These are phyloP conservation scores for Pulveroboletus sp. DNA, from an alignment of 1,284 basidiomycete species.

Conservation along the genomic window DNA sequence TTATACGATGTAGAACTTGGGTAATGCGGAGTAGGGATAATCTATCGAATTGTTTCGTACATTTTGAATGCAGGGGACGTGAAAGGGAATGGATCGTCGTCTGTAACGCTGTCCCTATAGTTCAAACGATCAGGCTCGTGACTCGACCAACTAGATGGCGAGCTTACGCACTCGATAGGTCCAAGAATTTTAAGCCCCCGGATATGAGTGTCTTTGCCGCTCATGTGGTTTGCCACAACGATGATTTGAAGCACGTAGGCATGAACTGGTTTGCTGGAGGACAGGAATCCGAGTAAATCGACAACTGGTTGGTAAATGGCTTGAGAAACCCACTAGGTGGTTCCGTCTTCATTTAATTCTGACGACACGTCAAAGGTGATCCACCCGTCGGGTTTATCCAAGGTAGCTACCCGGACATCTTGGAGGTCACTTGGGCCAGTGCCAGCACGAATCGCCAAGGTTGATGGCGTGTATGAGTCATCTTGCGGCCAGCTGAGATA, in stretches of 20 bases:
- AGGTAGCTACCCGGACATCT: conserved; percentile 82
- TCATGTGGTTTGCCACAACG: conserved; percentile 93
- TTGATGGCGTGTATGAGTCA: conserved; percentile 96
- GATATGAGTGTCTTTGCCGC: conserved; percentile 98
- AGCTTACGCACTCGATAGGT: conserved; percentile 67
- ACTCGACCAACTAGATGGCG: neutral
- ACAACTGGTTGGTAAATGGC: neutral
- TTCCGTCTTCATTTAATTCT: conserved; percentile 76
- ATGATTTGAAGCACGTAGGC: conserved; percentile 91
- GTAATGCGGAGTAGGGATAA: conserved; percentile 27
- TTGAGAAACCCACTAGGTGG: conserved; percentile 53
- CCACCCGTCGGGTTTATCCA: conserved; percentile 95
- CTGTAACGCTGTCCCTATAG: conserved; percentile 45
- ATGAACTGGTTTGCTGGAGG: conserved; percentile 75
- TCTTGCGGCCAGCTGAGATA: conserved; percentile 86
- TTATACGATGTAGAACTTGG: conserved; percentile 34
- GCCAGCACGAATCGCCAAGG: conserved; percentile 87
- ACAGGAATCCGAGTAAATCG: conserved; percentile 2
- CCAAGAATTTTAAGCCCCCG: conserved; percentile 87
- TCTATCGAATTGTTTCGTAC: conserved; percentile 75
- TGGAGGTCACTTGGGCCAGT: conserved; percentile 92
- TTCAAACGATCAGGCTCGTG: neutral
- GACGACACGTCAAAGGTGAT: conserved; percentile 86
- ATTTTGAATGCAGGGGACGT: conserved; percentile 65
- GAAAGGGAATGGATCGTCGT: conserved; percentile 73